Base-by-base conservation (phyloP, 2,329 filamentous ascomycete genomes). In the Bisporella sp. region DNA sequence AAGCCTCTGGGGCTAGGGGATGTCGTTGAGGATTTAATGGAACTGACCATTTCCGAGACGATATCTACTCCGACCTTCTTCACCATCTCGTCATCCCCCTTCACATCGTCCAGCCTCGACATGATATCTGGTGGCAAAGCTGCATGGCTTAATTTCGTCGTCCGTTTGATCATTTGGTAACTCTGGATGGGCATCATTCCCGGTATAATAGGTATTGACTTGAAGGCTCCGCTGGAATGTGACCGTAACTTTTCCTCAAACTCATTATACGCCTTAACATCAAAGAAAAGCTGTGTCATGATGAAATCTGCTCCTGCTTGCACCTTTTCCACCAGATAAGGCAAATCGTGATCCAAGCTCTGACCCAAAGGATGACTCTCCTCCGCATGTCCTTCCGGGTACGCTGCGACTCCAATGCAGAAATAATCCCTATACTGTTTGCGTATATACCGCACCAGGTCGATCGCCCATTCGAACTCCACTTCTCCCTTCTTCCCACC, bases 241-340 rank as follows among this genome's bases (percentile, higher is more conserved):
- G 84, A 79, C 53, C 90, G 76, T 58, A 99, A 68, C 46, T 76
- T 79, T 57, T 73, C 77, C 71, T 97, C 92, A 63, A 95, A 97
- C 33, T 74, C 74, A 49, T 84, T 78, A 65, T 95, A 99, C 13
- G 88, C 88, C 4, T 87, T 76, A 29, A 90, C 78, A 64, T 97
- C 90, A 68, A 96, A 99, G 69, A 96, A 97, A 6, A 99, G 77
- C 68, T 99, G 93, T 1, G 93, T 97, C 89, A 99, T 96, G 69
- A 99, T 87, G 65, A 99, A 99, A 70, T 97, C 91, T 46, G 91
- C 93, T 1, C 93, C 93, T 4, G 93, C 93, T 60, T 85, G 76
- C 1, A 85, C 86, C 76, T 99, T 99, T 59, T 96, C 90, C 8
- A 95, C 81, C 48, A 99, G 75, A 62, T 87, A 95, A 1, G 91